Evolutionary conservation across 2,329 filamentous ascomycete species (phyloP).

Genomic region (Aspergillus phoenicis): DNA sequence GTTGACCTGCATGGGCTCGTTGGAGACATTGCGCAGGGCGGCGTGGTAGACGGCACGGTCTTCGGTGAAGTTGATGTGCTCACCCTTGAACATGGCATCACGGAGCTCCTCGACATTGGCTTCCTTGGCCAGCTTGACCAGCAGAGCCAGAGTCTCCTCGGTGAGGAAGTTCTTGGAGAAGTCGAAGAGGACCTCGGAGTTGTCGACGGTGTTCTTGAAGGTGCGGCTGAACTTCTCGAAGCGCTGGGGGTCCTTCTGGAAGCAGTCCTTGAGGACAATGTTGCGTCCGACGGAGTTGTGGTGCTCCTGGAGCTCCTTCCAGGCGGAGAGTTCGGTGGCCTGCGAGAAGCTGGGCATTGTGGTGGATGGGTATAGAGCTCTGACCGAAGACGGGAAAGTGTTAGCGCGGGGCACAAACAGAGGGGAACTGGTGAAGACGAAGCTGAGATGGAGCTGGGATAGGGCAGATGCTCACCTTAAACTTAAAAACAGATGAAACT

Average conservation of each 20-base stretch:
- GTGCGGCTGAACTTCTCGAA: conserved; percentile 88
- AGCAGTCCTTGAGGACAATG: conserved; percentile 91
- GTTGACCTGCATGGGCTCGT: conserved; percentile 79
- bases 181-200: conserved; percentile 90
- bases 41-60: conserved; percentile 93
- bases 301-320: conserved; percentile 88
- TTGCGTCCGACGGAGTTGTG: conserved; percentile 82
- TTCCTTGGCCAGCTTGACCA: conserved; percentile 89
- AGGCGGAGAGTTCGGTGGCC: conserved; percentile 81
- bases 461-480: neutral
- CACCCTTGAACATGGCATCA: conserved; percentile 95
- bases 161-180: conserved; percentile 99
- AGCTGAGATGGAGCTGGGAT: neutral
- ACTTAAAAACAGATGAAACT: conserved; percentile 2
- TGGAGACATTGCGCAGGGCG: conserved; percentile 86
- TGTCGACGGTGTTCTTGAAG: conserved; percentile 77
- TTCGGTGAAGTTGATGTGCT: conserved; percentile 99
- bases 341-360: conserved; percentile 58
- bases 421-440: neutral
- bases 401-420: neutral
- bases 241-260: conserved; percentile 81
- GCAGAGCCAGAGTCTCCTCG: conserved; percentile 83
- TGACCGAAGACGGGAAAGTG: neutral
- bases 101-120: conserved; percentile 89
- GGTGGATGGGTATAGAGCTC: conserved; percentile 18